phyloP scores from a whole-genome alignment of 2,329 filamentous ascomycete species.

The Coniochaeta hoffmannii region DNA sequence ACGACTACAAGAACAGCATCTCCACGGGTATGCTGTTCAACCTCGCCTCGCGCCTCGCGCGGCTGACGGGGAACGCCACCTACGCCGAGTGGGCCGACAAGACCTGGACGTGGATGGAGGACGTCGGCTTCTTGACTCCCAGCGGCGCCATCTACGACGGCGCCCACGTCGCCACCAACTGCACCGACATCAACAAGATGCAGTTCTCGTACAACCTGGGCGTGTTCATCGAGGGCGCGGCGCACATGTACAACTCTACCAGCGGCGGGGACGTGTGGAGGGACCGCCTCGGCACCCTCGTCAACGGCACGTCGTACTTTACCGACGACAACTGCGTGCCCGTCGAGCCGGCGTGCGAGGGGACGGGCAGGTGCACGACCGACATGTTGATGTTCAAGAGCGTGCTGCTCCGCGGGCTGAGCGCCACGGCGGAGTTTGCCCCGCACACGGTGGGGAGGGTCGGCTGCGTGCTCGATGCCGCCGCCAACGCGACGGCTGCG shows the following conservation, averaged over 20 bases:
- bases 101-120: conserved; percentile 48
- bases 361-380: conserved; percentile 37
- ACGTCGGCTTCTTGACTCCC: conserved; percentile 46
- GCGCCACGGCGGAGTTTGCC: conserved; percentile 38
- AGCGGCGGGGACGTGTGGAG: conserved; percentile 26
- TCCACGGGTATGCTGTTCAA: conserved; percentile 44
- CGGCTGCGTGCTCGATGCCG: conserved; percentile 34
- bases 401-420: conserved; percentile 45
- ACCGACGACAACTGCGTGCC: conserved; percentile 30
- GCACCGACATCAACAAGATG: conserved; percentile 40
- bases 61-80: conserved; percentile 50
- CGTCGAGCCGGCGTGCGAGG: conserved; percentile 50
- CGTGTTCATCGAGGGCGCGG: conserved; percentile 44
- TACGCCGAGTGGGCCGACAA: conserved; percentile 49
- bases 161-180: conserved; percentile 40
- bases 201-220: conserved; percentile 52
- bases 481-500: conserved; percentile 39
- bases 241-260: conserved; percentile 47
- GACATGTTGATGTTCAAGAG: conserved; percentile 56
- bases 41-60: conserved; percentile 49
- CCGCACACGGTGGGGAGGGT: conserved; percentile 38
- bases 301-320: conserved; percentile 40
- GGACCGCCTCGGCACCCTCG: conserved; percentile 37
- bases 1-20: conserved; percentile 52
- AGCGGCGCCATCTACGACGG: conserved; percentile 58